Conservation (phyloP, 2,329 filamentous ascomycete species). For the Tolypocladium sp. region DNA sequence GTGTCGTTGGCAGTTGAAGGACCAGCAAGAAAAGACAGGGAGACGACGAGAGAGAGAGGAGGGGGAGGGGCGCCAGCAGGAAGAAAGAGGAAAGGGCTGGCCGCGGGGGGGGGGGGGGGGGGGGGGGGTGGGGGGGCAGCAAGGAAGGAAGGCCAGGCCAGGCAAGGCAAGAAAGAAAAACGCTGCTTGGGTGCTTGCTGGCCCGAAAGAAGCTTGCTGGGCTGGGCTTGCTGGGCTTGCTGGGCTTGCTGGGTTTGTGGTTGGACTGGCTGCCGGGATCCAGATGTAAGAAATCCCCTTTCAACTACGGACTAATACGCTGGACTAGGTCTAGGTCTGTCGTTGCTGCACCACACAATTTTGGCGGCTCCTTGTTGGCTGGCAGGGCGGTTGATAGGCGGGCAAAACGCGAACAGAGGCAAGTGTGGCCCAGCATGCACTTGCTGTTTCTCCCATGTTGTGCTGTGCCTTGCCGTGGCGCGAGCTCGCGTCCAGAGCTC, state of each 20-base stretch:
- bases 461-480: background rate
- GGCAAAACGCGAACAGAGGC: background rate
- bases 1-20: background rate
- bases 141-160: background rate
- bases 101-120: background rate
- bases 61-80: background rate
- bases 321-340: background rate
- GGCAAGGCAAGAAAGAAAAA: background rate
- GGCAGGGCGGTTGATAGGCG: background rate
- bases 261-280: background rate
- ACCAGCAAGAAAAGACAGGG: background rate
- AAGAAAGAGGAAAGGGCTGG: background rate
- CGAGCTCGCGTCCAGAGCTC: background rate
- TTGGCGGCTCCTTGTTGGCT: background rate
- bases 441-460: background rate
- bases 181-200: background rate
- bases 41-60: background rate
- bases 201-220: background rate
- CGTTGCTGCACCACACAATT: background rate
- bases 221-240: background rate
- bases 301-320: background rate
- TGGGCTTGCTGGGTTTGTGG: background rate
- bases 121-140: background rate
- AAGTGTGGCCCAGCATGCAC: background rate
- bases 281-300: background rate